Percentiles rank a stretch among this genome's conserved stretches.
phyloP scores from a whole-genome alignment of 139 green algal genomes.

The Medakamo hakoo region DNA sequence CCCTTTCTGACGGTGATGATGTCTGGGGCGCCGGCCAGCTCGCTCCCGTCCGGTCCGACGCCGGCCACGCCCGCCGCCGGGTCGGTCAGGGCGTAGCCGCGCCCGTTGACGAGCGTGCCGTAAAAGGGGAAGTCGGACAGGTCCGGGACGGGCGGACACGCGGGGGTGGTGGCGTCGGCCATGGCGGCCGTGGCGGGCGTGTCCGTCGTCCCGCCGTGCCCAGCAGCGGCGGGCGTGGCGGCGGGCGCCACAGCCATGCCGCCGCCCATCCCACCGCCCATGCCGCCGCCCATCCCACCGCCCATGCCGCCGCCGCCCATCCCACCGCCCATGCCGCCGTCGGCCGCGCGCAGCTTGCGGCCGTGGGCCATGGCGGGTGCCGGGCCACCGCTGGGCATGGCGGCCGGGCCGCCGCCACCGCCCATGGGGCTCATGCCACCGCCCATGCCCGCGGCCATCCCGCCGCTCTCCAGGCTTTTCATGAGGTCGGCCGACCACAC shows the following conservation, averaged over 20 bases:
- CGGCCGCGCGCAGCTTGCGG: not conserved
- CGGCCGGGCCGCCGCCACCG: too few species aligned
- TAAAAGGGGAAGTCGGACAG: conserved; percentile 1
- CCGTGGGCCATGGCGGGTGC: not conserved
- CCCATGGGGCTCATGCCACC: not conserved
- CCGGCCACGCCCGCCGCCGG: not conserved
- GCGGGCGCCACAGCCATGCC: too few species aligned
- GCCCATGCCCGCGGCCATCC: not conserved
- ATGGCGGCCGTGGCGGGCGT: too few species aligned
- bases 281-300: too few species aligned
- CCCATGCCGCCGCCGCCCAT: too few species aligned
- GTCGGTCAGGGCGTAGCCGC: not conserved
- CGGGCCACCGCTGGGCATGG: too few species aligned
- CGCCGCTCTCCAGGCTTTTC: not conserved
- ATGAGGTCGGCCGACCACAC: not conserved
- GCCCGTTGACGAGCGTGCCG: conserved; percentile 5
- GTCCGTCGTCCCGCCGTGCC: not conserved
- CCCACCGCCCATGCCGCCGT: too few species aligned
- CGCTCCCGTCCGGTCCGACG: not conserved
- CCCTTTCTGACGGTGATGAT: not conserved
- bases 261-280: too few species aligned
- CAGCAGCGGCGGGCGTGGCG: too few species aligned
- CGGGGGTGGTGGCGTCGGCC: too few species aligned
- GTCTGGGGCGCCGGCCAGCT: not conserved
- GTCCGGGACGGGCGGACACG: not conserved